These are phyloP conservation scores for Choiromyces venosus DNA, from an alignment of 495 filamentous ascomycete species.

Conservation along the genomic window DNA sequence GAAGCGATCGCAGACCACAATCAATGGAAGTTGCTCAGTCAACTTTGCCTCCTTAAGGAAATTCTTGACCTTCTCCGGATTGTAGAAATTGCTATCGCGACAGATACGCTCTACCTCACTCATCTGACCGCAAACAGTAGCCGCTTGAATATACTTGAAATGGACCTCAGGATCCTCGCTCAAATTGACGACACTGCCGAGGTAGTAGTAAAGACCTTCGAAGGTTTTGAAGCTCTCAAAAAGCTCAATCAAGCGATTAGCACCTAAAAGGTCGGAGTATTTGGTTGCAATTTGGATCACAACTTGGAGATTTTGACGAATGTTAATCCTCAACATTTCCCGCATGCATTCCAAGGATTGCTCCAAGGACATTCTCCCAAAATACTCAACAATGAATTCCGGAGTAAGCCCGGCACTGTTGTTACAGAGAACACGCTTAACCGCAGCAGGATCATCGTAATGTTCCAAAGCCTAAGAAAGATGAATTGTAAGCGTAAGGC, in stretches of 20 bases:
- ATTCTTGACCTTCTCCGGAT: constrained; percentile 97
- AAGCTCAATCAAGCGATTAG: constrained; percentile 79
- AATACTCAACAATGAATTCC: constrained; percentile 88
- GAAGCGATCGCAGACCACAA: constrained; percentile 98
- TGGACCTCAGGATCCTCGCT: constrained; percentile 91
- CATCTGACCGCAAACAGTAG: constrained; percentile 83
- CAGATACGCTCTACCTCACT: constrained; percentile 96
- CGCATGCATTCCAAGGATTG: constrained; percentile 90
- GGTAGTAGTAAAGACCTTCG: constrained; percentile 96
- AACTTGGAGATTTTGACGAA: constrained; percentile 90
- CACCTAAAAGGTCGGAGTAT: constrained; percentile 95
- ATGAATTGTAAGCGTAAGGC: background rate
- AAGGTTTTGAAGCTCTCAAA: constrained; percentile 95
- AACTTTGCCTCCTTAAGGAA: constrained; percentile 96
- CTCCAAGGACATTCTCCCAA: constrained; percentile 88
- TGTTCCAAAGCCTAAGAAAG: constrained; percentile 68
- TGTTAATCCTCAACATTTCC: constrained; percentile 91
- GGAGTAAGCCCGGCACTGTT: constrained; percentile 72
- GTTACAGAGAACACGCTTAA: constrained; percentile 73
- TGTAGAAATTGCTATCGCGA: constrained; percentile 89
- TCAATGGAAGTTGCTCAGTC: constrained; percentile 87
- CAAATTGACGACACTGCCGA: constrained; percentile 95
- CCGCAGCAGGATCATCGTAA: constrained; percentile 78
- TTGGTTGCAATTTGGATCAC: constrained; percentile 95
- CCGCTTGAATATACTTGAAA: constrained; percentile 99